Base-by-base conservation (phyloP, 768 basidiomycete genomes). In the Pleurotus cornucopiae region DNA sequence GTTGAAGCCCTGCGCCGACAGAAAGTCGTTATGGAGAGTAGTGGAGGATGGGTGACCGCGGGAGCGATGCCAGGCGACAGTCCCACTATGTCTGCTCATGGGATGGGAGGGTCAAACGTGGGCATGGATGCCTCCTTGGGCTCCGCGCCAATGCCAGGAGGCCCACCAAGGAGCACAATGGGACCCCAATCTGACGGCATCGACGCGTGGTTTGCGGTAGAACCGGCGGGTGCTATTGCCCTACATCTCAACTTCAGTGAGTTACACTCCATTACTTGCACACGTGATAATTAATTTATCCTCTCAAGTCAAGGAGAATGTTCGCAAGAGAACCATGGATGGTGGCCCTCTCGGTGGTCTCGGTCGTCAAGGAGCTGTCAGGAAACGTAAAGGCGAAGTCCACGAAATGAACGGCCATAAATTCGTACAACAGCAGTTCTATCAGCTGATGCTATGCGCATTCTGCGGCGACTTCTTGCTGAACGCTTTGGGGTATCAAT, bases 391-490 rank as follows among this genome's bases (percentile, higher is more conserved):
- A 72, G 96, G 86, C 62, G 96, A 98, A 76, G 89, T 98, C 2
- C 94, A 95, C 74, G 95, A 98, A 72, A 98, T 98, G 93, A 98
- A 98, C 67, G 97, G 97, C 9, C 97, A 99, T 76, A 93, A 97
- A 71, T 99, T 99, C 68, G 82, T 99, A 46, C 91, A 94, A 64
- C 84, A 88, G 46, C 97, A 98, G 72, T 99, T 99, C 77, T 98
- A 97, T 70, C 95, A 98, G 69, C 85, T 98, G 67, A 97, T 99
- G 80, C 81, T 98, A 52, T 99, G 97, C 69, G 97, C 97, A 2
- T 93, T 97, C 72, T 99, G 97, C 76, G 88, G 84, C 73, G 96
- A 98, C 65, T 98, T 99, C 76, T 78, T 99, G 56, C 89, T 98
- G 69, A 98, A 98, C 60, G 96, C 94, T 2, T 79, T 89, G 58